phyloP scores from a whole-genome alignment of 192 early-diverging fungal species.

The Entomortierella parvispora region DNA sequence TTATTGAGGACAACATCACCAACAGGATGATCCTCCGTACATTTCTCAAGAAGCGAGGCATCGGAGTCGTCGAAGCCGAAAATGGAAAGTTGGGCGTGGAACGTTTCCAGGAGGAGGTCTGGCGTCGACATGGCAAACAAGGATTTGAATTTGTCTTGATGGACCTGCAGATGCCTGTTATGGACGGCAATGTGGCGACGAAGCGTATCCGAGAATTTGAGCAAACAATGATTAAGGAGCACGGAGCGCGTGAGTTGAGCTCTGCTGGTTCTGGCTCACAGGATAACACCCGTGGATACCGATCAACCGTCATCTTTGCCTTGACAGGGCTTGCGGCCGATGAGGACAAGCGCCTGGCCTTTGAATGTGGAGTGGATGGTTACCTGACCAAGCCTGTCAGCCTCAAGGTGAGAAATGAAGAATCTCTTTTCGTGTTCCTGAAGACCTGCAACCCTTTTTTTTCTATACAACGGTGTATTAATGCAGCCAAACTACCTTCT shows the following conservation, averaged over 20 bases:
- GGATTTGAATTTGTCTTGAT: constrained; percentile 57
- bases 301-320: constrained; percentile 53
- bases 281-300: constrained; percentile 15
- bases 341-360: constrained; percentile 53
- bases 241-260: background rate
- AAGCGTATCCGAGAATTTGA: constrained; percentile 55
- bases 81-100: constrained; percentile 57
- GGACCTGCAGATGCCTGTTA: constrained; percentile 61
- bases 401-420: constrained; percentile 41
- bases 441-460: no score
- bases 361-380: constrained; percentile 57
- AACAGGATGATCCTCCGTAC: constrained; percentile 57
- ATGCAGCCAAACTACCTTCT: no score
- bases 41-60: constrained; percentile 54
- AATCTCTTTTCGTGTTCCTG: constrained; percentile 5
- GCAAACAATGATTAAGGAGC: constrained; percentile 11
- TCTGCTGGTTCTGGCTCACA: no score
- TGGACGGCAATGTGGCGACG: constrained; percentile 59
- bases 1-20: constrained; percentile 57
- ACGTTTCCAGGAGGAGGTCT: constrained; percentile 45
- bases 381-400: constrained; percentile 61
- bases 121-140: constrained; percentile 15
- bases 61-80: constrained; percentile 55
- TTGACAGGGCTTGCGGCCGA: constrained; percentile 55
- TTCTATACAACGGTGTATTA: no score